A percentile compares a stretch with the other conserved stretches of the same genome.
phyloP scores from a whole-genome alignment of 768 basidiomycete genomes.

The Boletus tomentosulus region DNA sequence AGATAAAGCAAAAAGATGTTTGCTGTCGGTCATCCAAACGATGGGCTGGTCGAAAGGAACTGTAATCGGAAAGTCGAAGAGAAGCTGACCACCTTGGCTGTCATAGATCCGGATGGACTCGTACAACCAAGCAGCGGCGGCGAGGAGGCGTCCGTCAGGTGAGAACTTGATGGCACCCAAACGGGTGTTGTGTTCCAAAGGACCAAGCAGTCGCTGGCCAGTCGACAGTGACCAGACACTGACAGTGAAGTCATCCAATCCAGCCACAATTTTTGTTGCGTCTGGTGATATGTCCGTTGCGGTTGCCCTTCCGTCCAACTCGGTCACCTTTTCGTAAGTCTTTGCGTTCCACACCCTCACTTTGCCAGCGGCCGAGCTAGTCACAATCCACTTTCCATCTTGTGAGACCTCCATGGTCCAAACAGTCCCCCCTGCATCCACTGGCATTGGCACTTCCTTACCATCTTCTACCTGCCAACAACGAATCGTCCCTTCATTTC shows the following conservation, averaged over 20 bases:
- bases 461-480: background rate
- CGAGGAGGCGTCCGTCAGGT: background rate
- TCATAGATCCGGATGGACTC: background rate
- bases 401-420: background rate
- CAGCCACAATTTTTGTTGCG: conserved; percentile 7
- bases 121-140: background rate
- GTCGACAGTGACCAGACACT: background rate
- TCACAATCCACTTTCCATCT: background rate
- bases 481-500: background rate
- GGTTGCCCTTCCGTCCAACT: background rate
- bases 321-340: background rate
- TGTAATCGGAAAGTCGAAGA: background rate
- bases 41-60: background rate
- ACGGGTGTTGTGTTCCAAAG: background rate
- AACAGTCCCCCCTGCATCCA: background rate
- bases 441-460: background rate
- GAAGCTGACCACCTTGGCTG: background rate
- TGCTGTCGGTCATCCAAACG: background rate
- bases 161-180: background rate
- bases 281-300: conserved; percentile 12
- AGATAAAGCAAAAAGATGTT: conserved; percentile 1
- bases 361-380: background rate
- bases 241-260: background rate
- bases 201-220: conserved; percentile 2
- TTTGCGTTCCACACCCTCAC: background rate